A percentile compares a stretch with the other conserved stretches of the same genome.
These are phyloP conservation scores for Thermothielavioides terrestris DNA, from an alignment of 495 filamentous ascomycete genomes.

Conservation along the genomic window DNA sequence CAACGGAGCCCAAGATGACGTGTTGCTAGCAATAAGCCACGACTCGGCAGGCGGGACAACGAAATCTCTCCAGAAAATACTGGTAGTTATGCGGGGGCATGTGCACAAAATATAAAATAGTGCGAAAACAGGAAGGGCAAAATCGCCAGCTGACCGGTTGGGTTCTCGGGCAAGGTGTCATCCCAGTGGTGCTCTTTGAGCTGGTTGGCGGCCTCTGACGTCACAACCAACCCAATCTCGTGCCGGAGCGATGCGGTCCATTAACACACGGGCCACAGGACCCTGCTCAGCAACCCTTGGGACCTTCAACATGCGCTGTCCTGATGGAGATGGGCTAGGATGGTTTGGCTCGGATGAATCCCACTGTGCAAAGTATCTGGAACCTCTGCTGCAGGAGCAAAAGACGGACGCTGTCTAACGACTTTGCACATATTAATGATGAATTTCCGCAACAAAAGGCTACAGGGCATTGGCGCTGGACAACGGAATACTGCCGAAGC, in stretches of 20 bases:
- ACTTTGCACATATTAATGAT: too few relatives aligned
- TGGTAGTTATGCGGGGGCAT: too few relatives aligned
- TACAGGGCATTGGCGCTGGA: too few relatives aligned
- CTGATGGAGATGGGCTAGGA: not conserved
- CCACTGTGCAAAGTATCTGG: too few relatives aligned
- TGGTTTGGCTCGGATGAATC: not conserved
- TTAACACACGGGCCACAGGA: not conserved
- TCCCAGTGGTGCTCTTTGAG: too few relatives aligned
- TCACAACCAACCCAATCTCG: not conserved
- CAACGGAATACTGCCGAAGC: too few relatives aligned
- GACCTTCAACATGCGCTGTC: too few relatives aligned
- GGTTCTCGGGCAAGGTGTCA: too few relatives aligned
- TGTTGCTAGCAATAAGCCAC: conserved; percentile 1
- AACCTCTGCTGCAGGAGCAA: not conserved
- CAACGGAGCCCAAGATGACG: not conserved
- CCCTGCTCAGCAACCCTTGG: conserved; percentile 1
- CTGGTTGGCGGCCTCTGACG: conserved; percentile 1
- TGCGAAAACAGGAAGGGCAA: not conserved
- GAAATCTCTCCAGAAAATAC: not conserved
- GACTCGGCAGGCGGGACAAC: not conserved
- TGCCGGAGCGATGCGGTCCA: not conserved
- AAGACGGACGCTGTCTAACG: not conserved
- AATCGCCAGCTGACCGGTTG: not conserved
- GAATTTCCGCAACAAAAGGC: too few relatives aligned
- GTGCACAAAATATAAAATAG: too few relatives aligned